A percentile compares a stretch with the other conserved stretches of the same genome.
These are phyloP conservation scores for Coemansia sp. DNA, from an alignment of 192 early-diverging fungal species.

Conservation along the genomic window DNA sequence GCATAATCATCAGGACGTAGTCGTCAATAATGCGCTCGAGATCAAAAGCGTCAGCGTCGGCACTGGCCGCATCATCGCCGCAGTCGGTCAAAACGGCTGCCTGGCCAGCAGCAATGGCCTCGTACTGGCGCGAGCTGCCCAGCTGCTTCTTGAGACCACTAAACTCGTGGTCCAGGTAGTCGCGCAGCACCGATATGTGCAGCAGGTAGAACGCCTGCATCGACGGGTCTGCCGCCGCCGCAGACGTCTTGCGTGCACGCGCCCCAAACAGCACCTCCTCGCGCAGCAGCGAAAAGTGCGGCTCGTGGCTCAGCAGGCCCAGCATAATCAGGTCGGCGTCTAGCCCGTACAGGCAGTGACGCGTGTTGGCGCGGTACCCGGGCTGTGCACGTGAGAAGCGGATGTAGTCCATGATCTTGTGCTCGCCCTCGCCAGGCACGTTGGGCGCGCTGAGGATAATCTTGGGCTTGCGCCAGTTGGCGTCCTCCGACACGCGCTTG, in stretches of 20 bases:
- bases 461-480: slow-evolving; percentile 86
- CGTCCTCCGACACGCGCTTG: slow-evolving; percentile 84
- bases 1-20: slow-evolving; percentile 88
- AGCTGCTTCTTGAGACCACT: slow-evolving; percentile 29
- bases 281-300: slow-evolving; percentile 92
- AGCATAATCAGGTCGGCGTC: slow-evolving; percentile 99
- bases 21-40: slow-evolving; percentile 96
- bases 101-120: slow-evolving; percentile 28
- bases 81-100: background rate
- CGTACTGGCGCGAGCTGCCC: slow-evolving; percentile 53
- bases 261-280: slow-evolving; percentile 88
- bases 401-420: slow-evolving; percentile 99
- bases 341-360: slow-evolving; percentile 95
- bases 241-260: slow-evolving; percentile 18
- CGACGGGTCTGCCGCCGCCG: slow-evolving; percentile 31
- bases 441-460: slow-evolving; percentile 92
- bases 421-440: slow-evolving; percentile 98
- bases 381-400: slow-evolving; percentile 77
- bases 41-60: slow-evolving; percentile 58
- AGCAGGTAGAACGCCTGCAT: slow-evolving; percentile 68
- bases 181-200: slow-evolving; percentile 83
- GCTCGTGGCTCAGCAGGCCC: slow-evolving; percentile 92
- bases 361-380: slow-evolving; percentile 82
- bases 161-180: slow-evolving; percentile 93
- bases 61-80: background rate